These are phyloP conservation scores for Tripterygium wilfordii DNA, from an alignment of 177 flowering plant genomes.

Conservation along the genomic window DNA sequence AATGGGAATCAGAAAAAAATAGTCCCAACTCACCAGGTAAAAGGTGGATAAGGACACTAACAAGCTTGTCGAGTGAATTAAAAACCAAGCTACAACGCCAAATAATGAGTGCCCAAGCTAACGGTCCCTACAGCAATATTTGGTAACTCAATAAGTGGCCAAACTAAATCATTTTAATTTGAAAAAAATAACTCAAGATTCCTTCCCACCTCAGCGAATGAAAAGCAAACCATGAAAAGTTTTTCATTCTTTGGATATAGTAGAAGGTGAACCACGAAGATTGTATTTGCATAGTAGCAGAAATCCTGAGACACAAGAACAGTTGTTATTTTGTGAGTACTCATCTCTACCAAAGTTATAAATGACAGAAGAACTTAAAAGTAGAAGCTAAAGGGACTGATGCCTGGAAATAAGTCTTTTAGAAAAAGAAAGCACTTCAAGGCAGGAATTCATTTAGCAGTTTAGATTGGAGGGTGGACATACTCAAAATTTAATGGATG, in stretches of 20 bases:
- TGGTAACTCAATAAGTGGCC: slow-evolving; percentile 1
- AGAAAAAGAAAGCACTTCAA: too few species aligned
- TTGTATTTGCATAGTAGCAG: slow-evolving; percentile 97
- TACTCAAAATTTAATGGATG: too few species aligned
- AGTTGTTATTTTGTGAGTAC: too few species aligned
- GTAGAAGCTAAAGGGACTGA: too few species aligned
- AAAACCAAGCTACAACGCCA: slow-evolving; percentile 99
- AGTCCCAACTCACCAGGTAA: slow-evolving; percentile 68
- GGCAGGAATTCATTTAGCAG: too few species aligned
- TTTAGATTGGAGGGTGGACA: too few species aligned
- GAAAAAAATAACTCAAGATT: too few species aligned
- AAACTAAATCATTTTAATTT: neutral
- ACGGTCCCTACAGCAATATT: slow-evolving; percentile 66
- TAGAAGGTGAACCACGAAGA: slow-evolving; percentile 79
- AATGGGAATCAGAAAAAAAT: slow-evolving; percentile 1
- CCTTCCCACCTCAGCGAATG: slow-evolving; percentile 92
- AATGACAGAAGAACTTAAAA: too few species aligned
- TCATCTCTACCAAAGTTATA: too few species aligned
- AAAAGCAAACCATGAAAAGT: slow-evolving; percentile 97
- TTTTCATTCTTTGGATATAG: slow-evolving; percentile 86
- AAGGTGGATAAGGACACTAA: slow-evolving; percentile 94
- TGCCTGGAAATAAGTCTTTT: too few species aligned
- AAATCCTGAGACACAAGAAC: slow-evolving; percentile 58
- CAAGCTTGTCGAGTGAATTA: slow-evolving; percentile 83
- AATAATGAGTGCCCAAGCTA: slow-evolving; percentile 95